A percentile compares a stretch with the other conserved stretches of the same genome.
Evolutionary conservation across 2,329 filamentous ascomycete species (phyloP).

Genomic region (Zalaria obscura): DNA sequence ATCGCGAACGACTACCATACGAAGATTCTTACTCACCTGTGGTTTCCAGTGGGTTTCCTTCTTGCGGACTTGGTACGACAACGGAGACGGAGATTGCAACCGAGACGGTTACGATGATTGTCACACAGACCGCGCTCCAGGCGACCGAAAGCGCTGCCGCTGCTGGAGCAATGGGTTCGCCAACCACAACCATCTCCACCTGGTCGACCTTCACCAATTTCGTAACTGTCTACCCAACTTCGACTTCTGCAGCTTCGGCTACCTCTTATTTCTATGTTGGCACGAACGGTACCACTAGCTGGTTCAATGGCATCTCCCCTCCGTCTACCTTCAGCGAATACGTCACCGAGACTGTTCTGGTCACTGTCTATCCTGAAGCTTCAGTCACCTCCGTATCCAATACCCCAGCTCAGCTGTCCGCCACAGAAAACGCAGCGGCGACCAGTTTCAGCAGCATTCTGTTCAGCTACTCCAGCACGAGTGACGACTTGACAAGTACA

Average conservation of each 20-base stretch:
- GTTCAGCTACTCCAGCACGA: too few species aligned
- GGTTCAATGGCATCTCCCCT: slow-evolving; percentile 13
- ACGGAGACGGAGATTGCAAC: too few species aligned
- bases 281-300: slow-evolving; percentile 11
- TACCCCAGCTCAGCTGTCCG: too few species aligned
- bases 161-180: background rate
- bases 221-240: slow-evolving; percentile 8
- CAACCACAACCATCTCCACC: background rate
- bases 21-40: too few species aligned
- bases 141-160: background rate
- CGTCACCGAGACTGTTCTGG: slow-evolving; percentile 3
- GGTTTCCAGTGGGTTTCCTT: too few species aligned
- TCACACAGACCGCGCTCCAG: slow-evolving; percentile 3
- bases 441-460: too few species aligned
- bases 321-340: slow-evolving; percentile 1
- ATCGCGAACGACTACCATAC: too few species aligned
- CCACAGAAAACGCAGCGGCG: too few species aligned
- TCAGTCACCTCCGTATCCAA: too few species aligned
- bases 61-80: too few species aligned
- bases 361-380: slow-evolving; percentile 3
- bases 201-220: slow-evolving; percentile 5
- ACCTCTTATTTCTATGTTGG: slow-evolving; percentile 8
- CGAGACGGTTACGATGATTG: background rate
- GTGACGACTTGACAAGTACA: too few species aligned
- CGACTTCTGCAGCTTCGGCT: slow-evolving; percentile 20